A percentile compares a stretch with the other conserved stretches of the same genome.
These are phyloP conservation scores for Acacia pycnantha DNA, from an alignment of 331 rosid genomes.

Conservation along the genomic window DNA sequence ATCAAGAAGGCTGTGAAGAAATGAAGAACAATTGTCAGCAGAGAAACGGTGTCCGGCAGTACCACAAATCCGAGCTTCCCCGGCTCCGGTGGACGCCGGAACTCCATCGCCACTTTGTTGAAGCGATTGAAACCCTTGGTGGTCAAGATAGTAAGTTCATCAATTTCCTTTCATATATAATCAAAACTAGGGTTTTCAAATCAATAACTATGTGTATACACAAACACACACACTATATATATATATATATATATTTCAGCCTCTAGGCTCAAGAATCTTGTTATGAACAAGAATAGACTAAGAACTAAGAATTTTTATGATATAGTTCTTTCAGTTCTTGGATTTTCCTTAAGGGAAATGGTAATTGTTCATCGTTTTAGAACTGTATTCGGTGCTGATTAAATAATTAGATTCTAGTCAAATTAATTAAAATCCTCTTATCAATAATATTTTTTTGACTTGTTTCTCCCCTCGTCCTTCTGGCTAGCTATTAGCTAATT, in stretches of 20 bases:
- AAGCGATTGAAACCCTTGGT: conserved; percentile 58
- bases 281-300: background rate
- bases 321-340: background rate
- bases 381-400: background rate
- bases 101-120: conserved; percentile 63
- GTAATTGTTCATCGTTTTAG: background rate
- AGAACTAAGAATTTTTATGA: background rate
- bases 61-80: conserved; percentile 68
- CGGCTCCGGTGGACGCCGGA: conserved; percentile 72
- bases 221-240: background rate
- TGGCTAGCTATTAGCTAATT: background rate
- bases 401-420: background rate
- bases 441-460: background rate
- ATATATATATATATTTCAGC: background rate
- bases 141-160: conserved; percentile 58
- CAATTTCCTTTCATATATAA: background rate
- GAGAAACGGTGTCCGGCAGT: conserved; percentile 48
- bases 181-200: conserved; percentile 27
- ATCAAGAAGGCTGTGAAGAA: background rate
- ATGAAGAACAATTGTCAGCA: conserved; percentile 36
- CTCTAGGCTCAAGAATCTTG: background rate
- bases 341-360: background rate
- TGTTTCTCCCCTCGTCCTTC: background rate
- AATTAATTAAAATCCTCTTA: background rate
- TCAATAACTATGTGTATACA: too few species aligned